phyloP scores from a whole-genome alignment of 148 eudicot species.

The Rhododendron griersonianum region DNA sequence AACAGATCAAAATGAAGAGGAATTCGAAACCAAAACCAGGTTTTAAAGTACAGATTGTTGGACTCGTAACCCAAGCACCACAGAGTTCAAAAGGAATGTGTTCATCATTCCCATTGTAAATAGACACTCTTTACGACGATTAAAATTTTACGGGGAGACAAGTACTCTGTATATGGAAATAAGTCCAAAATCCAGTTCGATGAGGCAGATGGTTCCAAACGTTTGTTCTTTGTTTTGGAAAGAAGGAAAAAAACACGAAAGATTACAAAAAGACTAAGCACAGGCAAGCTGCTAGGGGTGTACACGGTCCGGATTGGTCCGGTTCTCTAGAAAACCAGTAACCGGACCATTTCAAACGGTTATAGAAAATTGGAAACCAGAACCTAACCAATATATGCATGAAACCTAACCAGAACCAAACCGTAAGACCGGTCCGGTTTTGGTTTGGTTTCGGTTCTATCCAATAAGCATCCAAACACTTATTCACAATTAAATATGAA shows the following conservation, averaged over 20 bases:
- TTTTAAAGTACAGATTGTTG: neutral
- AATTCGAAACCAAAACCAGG: neutral
- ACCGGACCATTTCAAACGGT: too few species aligned
- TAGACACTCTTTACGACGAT: neutral
- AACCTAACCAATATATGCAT: too few species aligned
- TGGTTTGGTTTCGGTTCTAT: too few species aligned
- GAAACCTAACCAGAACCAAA: too few species aligned
- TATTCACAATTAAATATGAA: too few species aligned
- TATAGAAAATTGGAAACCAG: too few species aligned
- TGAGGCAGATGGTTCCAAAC: neutral
- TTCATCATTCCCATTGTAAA: neutral
- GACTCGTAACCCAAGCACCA: neutral
- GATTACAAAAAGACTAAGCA: neutral
- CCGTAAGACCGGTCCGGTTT: too few species aligned
- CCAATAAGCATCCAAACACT: too few species aligned
- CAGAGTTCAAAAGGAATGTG: neutral
- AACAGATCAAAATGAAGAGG: neutral
- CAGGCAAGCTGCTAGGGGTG: too few species aligned
- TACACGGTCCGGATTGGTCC: too few species aligned
- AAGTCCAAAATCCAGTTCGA: neutral
- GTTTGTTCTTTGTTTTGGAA: neutral
- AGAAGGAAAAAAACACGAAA: neutral
- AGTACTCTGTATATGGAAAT: neutral
- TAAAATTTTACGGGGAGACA: neutral
- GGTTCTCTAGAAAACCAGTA: too few species aligned